Evolutionary conservation across 75 land plant genomes (phyloP).

Genomic region (Cupressus sempervirens): DNA sequence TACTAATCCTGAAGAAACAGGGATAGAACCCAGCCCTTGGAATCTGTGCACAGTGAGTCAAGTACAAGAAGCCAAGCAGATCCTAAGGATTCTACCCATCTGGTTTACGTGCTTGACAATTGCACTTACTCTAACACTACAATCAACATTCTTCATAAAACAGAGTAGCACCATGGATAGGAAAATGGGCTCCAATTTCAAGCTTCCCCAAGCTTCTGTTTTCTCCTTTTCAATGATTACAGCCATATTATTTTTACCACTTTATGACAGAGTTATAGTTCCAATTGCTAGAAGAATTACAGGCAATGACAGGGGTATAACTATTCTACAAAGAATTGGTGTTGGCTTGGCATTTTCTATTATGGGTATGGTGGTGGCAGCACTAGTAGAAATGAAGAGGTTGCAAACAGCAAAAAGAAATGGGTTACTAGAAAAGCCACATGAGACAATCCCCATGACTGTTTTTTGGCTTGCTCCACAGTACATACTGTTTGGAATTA

Average conservation of each 20-base stretch:
- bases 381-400: conserved; percentile 35
- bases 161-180: conserved; percentile 48
- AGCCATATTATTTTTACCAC: conserved; percentile 18
- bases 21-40: conserved; percentile 16
- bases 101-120: conserved; percentile 10
- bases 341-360: conserved; percentile 21
- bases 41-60: conserved; percentile 22
- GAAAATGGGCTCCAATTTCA: conserved; percentile 11
- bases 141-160: conserved; percentile 35
- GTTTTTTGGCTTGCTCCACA: conserved; percentile 51
- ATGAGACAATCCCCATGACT: conserved; percentile 28
- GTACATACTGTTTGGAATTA: conserved; percentile 34
- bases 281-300: conserved; percentile 26
- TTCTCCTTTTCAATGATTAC: conserved; percentile 21
- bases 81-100: conserved; percentile 19
- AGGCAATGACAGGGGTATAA: conserved; percentile 23
- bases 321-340: conserved; percentile 37
- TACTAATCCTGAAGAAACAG: background rate
- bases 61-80: conserved; percentile 32
- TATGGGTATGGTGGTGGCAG: conserved; percentile 22
- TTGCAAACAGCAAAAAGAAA: conserved; percentile 16
- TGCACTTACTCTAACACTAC: conserved; percentile 22
- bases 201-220: conserved; percentile 31
- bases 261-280: conserved; percentile 32
- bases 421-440: conserved; percentile 25